Evolutionary conservation across 2,329 filamentous ascomycete species (phyloP).

Genomic region (Xylaria sp.): DNA sequence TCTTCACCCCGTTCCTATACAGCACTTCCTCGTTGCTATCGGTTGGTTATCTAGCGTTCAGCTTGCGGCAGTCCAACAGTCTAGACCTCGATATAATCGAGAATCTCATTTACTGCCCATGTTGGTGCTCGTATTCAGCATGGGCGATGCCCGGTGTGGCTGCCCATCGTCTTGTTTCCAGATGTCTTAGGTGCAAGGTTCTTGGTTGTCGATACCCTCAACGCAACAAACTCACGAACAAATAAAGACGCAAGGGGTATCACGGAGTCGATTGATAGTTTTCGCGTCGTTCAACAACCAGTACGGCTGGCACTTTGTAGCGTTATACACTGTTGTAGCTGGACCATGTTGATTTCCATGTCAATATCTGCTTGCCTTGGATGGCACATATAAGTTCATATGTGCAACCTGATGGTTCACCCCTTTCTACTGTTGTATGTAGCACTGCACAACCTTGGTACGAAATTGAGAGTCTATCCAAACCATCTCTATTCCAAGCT

Average conservation of each 20-base stretch:
- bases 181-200: background rate
- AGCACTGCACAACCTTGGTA: background rate
- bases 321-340: background rate
- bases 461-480: background rate
- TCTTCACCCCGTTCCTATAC: background rate
- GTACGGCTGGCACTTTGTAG: background rate
- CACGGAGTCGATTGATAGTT: background rate
- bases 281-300: background rate
- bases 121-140: background rate
- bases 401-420: background rate
- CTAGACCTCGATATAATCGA: background rate
- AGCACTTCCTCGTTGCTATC: background rate
- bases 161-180: background rate
- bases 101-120: too few relatives aligned
- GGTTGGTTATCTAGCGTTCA: background rate
- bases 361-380: background rate
- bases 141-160: too few relatives aligned
- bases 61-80: background rate
- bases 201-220: background rate
- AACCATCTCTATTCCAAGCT: background rate
- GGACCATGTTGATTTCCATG: background rate
- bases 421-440: background rate
- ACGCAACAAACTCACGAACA: background rate
- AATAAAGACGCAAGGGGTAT: background rate
- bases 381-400: background rate